phyloP scores from a whole-genome alignment of 768 basidiomycete species.

The Termitomyces titanicus region DNA sequence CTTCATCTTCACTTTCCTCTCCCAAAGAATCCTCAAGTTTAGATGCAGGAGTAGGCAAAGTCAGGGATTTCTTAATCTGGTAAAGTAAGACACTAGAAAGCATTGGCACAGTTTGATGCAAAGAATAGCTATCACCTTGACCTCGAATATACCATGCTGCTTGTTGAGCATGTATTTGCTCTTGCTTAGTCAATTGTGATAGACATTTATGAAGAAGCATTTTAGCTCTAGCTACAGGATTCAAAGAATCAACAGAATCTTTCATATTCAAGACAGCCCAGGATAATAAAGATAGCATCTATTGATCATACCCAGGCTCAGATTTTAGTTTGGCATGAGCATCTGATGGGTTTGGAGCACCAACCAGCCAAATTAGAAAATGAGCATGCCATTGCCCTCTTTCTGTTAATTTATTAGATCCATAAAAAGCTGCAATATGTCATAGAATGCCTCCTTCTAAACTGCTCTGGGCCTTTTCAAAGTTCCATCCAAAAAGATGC shows the following conservation, averaged over 20 bases:
- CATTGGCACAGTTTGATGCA: conserved; percentile 25
- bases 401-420: conserved; percentile 22
- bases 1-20: too few species aligned
- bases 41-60: too few species aligned
- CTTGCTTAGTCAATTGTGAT: conserved; percentile 23
- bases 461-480: conserved; percentile 3
- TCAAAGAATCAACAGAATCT: not conserved
- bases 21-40: too few species aligned
- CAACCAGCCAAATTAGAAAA: conserved; percentile 26
- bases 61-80: not conserved
- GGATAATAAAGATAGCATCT: conserved; percentile 22
- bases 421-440: conserved; percentile 25
- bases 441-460: conserved; percentile 19
- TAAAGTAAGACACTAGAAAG: conserved; percentile 15
- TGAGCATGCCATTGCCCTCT: conserved; percentile 27
- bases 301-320: conserved; percentile 1
- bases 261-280: conserved; percentile 14
- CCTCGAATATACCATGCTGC: conserved; percentile 26
- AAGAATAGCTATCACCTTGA: conserved; percentile 19
- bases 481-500: conserved; percentile 26
- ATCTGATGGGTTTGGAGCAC: conserved; percentile 27
- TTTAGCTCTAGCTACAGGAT: conserved; percentile 13
- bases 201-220: conserved; percentile 28
- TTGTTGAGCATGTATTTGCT: conserved; percentile 32
- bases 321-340: conserved; percentile 19